phyloP scores from a whole-genome alignment of 768 basidiomycete species.

The Leccinum arenicola region DNA sequence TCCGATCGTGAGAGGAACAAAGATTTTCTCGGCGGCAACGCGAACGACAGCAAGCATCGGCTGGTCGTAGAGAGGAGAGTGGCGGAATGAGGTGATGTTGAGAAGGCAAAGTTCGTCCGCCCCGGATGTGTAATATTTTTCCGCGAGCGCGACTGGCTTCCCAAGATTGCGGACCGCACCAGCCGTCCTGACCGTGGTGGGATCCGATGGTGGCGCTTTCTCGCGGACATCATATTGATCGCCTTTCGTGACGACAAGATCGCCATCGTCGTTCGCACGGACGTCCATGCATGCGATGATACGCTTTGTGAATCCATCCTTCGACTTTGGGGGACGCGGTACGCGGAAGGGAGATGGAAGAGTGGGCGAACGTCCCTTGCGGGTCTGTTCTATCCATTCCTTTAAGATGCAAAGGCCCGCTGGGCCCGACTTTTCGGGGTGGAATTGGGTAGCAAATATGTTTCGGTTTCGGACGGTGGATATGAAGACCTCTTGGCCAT shows the following conservation, averaged over 20 bases:
- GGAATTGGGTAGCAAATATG: constrained; percentile 93
- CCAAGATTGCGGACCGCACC: constrained; percentile 94
- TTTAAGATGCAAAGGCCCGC: constrained; percentile 81
- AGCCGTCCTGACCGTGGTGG: constrained; percentile 42
- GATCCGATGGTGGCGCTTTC: constrained; percentile 40
- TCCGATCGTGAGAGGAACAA: constrained; percentile 97
- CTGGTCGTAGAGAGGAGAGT: constrained; percentile 92
- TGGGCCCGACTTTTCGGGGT: constrained; percentile 94
- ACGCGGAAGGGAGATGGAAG: constrained; percentile 30
- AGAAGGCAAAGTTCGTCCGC: constrained; percentile 97
- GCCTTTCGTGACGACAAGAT: constrained; percentile 98
- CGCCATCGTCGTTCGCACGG: constrained; percentile 91
- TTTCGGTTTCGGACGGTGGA: constrained; percentile 80
- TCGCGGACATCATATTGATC: constrained; percentile 99
- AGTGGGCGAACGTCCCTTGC: constrained; percentile 35
- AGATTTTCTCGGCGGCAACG: constrained; percentile 83
- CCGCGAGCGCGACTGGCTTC: constrained; percentile 90
- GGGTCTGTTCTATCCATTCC: constrained; percentile 70
- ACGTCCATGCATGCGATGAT: constrained; percentile 98
- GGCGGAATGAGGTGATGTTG: constrained; percentile 99
- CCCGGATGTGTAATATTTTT: constrained; percentile 79
- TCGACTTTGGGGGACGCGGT: constrained; percentile 38
- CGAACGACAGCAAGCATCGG: constrained; percentile 97
- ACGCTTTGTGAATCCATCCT: constrained; percentile 82
- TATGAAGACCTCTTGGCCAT: constrained; percentile 90